Evolutionary conservation across 2,329 filamentous ascomycete genomes (phyloP).

Genomic region (Tolypocladium pustulatum): DNA sequence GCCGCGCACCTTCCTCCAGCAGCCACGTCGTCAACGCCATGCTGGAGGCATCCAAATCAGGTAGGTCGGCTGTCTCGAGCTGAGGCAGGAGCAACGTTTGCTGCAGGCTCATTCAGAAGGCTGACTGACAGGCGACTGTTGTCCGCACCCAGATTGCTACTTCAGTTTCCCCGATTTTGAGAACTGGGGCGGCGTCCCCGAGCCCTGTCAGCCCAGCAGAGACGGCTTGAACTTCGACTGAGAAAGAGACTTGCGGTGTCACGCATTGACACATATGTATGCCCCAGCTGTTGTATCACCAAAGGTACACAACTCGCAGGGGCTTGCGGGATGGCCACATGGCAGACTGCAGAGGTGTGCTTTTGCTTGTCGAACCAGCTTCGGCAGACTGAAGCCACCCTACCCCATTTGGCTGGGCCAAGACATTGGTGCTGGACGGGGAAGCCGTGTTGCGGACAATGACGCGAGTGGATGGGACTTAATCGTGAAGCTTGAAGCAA

Average conservation of each 20-base stretch:
- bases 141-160: slow-evolving; percentile 34
- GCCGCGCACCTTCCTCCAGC: slow-evolving; percentile 8
- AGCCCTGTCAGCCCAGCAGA: slow-evolving; percentile 1
- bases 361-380: not conserved
- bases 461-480: not conserved
- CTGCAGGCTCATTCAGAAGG: not conserved
- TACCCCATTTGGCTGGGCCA: not conserved
- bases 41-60: slow-evolving; percentile 16
- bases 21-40: slow-evolving; percentile 10
- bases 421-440: not conserved
- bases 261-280: not conserved
- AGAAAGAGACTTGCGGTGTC: not conserved
- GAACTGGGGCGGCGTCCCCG: slow-evolving; percentile 38
- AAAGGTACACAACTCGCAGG: not conserved
- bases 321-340: not conserved
- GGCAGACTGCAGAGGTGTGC: not conserved
- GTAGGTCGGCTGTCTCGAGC: slow-evolving; percentile 6
- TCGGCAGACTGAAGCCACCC: not conserved
- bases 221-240: not conserved
- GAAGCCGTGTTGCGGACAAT: not conserved
- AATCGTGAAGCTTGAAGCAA: not conserved
- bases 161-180: slow-evolving; percentile 69
- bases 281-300: not conserved
- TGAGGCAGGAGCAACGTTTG: not conserved
- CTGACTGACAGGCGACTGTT: not conserved